Conservation (phyloP, 2,329 filamentous ascomycete species). For the Akanthomyces muscarius region DNA sequence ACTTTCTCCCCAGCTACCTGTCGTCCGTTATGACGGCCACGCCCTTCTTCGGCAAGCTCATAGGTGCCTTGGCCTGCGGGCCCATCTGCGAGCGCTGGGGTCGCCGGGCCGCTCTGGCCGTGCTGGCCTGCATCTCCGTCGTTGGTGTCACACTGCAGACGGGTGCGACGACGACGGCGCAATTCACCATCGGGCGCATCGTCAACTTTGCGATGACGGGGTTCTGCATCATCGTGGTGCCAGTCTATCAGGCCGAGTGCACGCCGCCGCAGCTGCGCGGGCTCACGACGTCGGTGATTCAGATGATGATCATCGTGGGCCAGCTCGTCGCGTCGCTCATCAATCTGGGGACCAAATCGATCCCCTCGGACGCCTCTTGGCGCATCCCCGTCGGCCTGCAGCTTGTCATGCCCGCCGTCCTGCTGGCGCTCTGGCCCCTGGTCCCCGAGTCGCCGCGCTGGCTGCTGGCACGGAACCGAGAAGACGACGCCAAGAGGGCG, state of each 20-base stretch:
- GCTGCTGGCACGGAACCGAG: conserved; percentile 35
- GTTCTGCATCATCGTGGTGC: conserved; percentile 30
- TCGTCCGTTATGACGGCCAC: conserved; percentile 26
- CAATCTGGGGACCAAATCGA: conserved; percentile 26
- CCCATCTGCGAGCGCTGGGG: conserved; percentile 26
- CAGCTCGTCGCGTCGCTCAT: conserved; percentile 26
- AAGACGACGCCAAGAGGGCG: conserved; percentile 31
- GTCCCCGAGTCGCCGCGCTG: conserved; percentile 45
- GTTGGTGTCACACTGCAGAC: conserved; percentile 28
- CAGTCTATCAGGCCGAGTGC: conserved; percentile 28
- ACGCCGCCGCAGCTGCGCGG: conserved; percentile 26
- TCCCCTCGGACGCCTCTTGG: conserved; percentile 31
- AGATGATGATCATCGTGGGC: conserved; percentile 27
- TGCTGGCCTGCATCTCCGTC: conserved; percentile 20
- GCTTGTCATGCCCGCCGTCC: conserved; percentile 36
- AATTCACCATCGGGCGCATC: conserved; percentile 30
- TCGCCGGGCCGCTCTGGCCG: conserved; percentile 23
- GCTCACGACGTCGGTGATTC: conserved; percentile 27
- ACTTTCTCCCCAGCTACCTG: conserved; percentile 22
- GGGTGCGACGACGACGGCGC: conserved; percentile 25
- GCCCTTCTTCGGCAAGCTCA: conserved; percentile 25
- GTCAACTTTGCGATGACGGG: conserved; percentile 30
- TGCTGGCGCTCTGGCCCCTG: conserved; percentile 33
- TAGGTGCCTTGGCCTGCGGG: conserved; percentile 16
- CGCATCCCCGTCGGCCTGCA: conserved; percentile 42